Base-by-base conservation (phyloP, 768 basidiomycete species). In the Panellus pusillus region DNA sequence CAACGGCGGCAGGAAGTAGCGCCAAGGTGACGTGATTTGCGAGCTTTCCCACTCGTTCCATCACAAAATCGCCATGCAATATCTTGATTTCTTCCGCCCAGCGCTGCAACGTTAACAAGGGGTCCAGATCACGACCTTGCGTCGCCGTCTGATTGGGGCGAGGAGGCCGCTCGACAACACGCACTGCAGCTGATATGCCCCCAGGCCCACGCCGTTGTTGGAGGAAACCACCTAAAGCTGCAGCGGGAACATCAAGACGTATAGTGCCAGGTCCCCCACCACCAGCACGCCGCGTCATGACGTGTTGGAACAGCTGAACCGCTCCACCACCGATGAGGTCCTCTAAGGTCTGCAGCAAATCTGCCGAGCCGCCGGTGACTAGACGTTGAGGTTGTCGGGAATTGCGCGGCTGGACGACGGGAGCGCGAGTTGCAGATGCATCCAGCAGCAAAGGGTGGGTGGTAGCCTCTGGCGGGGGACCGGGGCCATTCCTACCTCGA, bases 21-120 rank as follows among this genome's bases (percentile, higher is more conserved):
- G 84, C 80, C 32, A 94, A 70, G 19, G 81, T 69, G 43, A 93
- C 73, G 63, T 94, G 91, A 61, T 87, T 87, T 24, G 76, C 73
- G 13, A 97, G 65, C 61, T 83, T 89, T 19, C 70, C 75, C 17
- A 83, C 75, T 17, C 92, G 80, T 52, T 89, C 85, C 11, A 78
- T 68, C 9, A 86, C 81, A 54, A 88, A 87, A 58, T 84, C 84
- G 14, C 89, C 87, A 52, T 93, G 86, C 19, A 91, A 71, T 29
- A 91, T 84, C 64, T 89, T 91, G 55, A 82, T 84, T 68, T 96
- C 94, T 65, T 96, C 93, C 1, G 81, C 74, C 95, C 95, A 98
- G 52, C 95, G 82, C 63, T 92, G 89, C 28, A 86, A 66, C 1
- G 94, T 96, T 9, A 89, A 76, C 50, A 91, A 71, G 1, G 93